A percentile compares a stretch with the other conserved stretches of the same genome.
Conservation (phyloP, 306 rosid genomes). For the Cicer yamashitae region DNA sequence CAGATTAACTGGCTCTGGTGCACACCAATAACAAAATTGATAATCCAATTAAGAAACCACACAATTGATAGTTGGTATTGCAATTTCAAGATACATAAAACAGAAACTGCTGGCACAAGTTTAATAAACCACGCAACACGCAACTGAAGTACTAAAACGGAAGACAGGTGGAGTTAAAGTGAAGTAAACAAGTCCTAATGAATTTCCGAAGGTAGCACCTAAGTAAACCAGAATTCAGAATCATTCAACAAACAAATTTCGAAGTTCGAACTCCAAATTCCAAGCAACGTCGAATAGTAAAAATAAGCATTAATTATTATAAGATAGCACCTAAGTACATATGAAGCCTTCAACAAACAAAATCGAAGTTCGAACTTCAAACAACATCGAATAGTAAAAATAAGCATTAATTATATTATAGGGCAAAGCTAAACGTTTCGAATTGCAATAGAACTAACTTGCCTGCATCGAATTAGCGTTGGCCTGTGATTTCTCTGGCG, state of each 20-base stretch:
- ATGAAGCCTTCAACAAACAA: slow-evolving; percentile 33
- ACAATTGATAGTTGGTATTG: neutral
- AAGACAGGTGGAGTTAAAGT: slow-evolving; percentile 1
- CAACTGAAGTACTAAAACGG: neutral
- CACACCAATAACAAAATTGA: slow-evolving; percentile 10
- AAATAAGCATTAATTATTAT: slow-evolving; percentile 4
- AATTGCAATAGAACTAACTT: slow-evolving; percentile 46
- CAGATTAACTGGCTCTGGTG: slow-evolving; percentile 10
- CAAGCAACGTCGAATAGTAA: neutral
- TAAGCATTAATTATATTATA: slow-evolving; percentile 39
- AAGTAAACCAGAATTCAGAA: neutral
- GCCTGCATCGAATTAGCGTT: slow-evolving; percentile 94
- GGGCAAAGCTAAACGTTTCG: slow-evolving; percentile 48
- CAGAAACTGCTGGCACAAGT: slow-evolving; percentile 10
- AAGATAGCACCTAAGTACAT: slow-evolving; percentile 12
- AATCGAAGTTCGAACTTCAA: slow-evolving; percentile 39
- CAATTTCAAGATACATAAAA: neutral
- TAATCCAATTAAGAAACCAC: neutral
- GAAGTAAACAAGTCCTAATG: slow-evolving; percentile 24
- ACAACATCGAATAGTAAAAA: slow-evolving; percentile 23
- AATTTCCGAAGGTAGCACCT: slow-evolving; percentile 26
- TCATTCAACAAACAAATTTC: slow-evolving; percentile 22
- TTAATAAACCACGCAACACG: neutral
- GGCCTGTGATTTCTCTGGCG: slow-evolving; percentile 80
- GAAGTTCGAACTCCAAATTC: slow-evolving; percentile 45